Evolutionary conservation across 2,329 filamentous ascomycete genomes (phyloP).

Genomic region (Pestalotiopsis sp.): DNA sequence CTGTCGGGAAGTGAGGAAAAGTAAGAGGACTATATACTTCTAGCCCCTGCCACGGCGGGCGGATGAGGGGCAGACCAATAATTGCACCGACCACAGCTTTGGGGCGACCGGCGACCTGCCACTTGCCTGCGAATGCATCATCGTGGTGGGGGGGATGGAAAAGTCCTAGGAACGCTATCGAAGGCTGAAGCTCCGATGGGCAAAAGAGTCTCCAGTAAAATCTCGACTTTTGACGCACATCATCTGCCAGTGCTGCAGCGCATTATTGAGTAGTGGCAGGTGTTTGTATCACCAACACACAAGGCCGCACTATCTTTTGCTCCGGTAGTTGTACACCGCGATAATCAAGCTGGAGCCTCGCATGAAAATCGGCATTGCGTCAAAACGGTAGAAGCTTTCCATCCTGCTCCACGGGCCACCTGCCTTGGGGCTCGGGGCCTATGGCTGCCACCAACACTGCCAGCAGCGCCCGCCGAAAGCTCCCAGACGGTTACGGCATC

Average conservation of each 20-base stretch:
- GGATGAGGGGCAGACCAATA: conserved; percentile 2
- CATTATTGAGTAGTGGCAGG: not conserved
- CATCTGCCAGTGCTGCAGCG: not conserved
- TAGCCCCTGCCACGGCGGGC: not conserved
- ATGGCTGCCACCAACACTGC: not conserved
- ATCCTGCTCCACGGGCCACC: not conserved
- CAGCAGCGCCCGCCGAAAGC: not conserved
- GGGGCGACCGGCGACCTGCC: not conserved
- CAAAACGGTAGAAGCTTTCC: conserved; percentile 1
- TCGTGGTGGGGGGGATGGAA: not conserved
- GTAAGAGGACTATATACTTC: not conserved
- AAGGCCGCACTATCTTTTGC: not conserved
- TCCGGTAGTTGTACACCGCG: not conserved
- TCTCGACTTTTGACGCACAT: not conserved
- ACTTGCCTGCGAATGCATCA: not conserved
- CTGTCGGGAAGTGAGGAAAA: not conserved
- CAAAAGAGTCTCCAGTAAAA: not conserved
- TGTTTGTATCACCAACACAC: not conserved
- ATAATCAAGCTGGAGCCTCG: not conserved
- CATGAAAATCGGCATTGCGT: conserved; percentile 3
- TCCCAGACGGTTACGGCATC: not conserved
- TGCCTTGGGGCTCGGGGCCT: not conserved
- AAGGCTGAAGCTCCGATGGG: not conserved
- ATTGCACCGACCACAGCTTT: not conserved
- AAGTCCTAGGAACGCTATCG: not conserved